Conservation (phyloP, 257 asterid species). For the Eustoma russellianum region DNA sequence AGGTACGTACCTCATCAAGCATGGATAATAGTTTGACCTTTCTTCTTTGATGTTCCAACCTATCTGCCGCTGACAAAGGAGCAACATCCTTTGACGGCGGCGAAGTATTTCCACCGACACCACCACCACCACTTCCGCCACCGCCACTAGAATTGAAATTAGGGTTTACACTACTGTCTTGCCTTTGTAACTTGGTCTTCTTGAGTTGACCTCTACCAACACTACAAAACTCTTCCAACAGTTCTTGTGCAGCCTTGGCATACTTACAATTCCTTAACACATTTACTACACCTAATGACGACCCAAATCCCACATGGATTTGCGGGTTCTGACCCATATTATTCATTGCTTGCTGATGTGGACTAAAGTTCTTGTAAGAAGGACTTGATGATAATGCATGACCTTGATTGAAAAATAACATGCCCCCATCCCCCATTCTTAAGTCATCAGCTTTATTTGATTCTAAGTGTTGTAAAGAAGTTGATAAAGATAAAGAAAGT, state of each 20-base stretch:
- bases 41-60: constrained; percentile 88
- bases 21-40: constrained; percentile 96
- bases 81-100: constrained; percentile 51
- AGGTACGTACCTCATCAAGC: constrained; percentile 91
- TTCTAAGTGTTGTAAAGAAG: constrained; percentile 64
- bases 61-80: constrained; percentile 67
- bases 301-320: constrained; percentile 35
- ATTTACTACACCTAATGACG: constrained; percentile 40
- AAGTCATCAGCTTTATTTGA: constrained; percentile 71
- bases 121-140: constrained; percentile 17
- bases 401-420: constrained; percentile 61
- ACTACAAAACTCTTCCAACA: constrained; percentile 86
- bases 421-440: constrained; percentile 52
- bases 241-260: constrained; percentile 74
- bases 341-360: constrained; percentile 10
- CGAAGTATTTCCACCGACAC: constrained; percentile 23
- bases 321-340: constrained; percentile 30
- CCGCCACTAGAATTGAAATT: constrained; percentile 17
- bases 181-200: constrained; percentile 40
- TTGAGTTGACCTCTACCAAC: constrained; percentile 79
- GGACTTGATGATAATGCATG: constrained; percentile 14
- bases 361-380: constrained; percentile 37
- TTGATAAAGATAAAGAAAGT: constrained; percentile 71
- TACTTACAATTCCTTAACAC: constrained; percentile 59
- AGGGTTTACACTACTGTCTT: constrained; percentile 40